A percentile compares a stretch with the other conserved stretches of the same genome.
Evolutionary conservation across 768 basidiomycete species (phyloP).

Genomic region (Lactarius vividus): DNA sequence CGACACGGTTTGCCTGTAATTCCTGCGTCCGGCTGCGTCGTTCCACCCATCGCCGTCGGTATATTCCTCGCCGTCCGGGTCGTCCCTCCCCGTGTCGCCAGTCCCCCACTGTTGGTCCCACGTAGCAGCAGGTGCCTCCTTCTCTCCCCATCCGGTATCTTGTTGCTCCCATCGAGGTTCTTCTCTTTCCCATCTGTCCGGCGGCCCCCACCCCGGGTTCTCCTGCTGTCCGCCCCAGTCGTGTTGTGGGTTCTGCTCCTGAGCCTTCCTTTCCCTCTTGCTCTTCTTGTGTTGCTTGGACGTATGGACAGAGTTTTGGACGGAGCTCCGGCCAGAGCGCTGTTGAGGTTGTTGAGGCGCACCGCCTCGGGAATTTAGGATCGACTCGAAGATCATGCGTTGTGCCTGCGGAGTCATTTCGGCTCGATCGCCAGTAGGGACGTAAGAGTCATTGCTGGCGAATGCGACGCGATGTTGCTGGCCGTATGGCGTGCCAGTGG

Average conservation of each 20-base stretch:
- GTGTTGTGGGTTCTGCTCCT: constrained; percentile 9
- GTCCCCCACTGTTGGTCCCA: constrained; percentile 8
- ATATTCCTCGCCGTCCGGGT: constrained; percentile 21
- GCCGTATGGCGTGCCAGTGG: background rate
- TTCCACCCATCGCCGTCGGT: constrained; percentile 22
- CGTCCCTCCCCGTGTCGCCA: constrained; percentile 1
- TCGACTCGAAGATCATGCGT: constrained; percentile 20
- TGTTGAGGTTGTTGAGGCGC: constrained; percentile 6
- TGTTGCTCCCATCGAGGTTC: constrained; percentile 11
- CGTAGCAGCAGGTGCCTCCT: background rate
- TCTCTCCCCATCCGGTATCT: constrained; percentile 2
- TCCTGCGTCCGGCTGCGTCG: constrained; percentile 17
- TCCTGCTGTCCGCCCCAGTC: constrained; percentile 12
- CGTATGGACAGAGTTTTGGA: constrained; percentile 8
- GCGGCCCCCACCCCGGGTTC: background rate
- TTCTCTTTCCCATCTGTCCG: background rate
- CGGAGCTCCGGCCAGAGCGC: constrained; percentile 5
- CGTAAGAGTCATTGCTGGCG: constrained; percentile 15
- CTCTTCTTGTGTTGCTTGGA: constrained; percentile 15
- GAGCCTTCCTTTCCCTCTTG: constrained; percentile 21
- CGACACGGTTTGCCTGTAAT: constrained; percentile 9
- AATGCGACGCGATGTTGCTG: constrained; percentile 19
- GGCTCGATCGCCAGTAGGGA: constrained; percentile 5
- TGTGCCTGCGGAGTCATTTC: constrained; percentile 16
- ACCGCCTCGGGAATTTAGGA: constrained; percentile 11